Base-by-base conservation (phyloP, 805 yeast genomes). In the Starmerella bombicola region DNA sequence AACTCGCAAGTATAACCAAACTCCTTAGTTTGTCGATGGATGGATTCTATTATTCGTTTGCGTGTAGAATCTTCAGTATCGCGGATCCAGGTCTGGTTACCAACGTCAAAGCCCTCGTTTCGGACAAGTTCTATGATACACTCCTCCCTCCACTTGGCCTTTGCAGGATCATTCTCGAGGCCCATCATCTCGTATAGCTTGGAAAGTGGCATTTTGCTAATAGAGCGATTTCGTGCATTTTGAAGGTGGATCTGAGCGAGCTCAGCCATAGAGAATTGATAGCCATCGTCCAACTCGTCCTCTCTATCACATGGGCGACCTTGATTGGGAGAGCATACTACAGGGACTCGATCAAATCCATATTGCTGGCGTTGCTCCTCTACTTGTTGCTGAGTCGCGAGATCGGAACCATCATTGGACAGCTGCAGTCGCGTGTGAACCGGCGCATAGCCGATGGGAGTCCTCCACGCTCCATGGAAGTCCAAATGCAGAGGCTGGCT, bases 71-170 rank as follows among this genome's bases (percentile, higher is more conserved):
- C 69, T 1, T 71, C 66, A 0, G 91, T 80, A 53, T 80, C 94
- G 47, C 93, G 67, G 32, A 81, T 76, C 94, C 95, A 84, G 0
- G 93, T 80, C 53, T 73, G 73, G 47, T 74, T 70, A 4, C 94
- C 94, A 22, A 84, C 57, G 22, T 78, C 75, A 59, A 81, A 83
- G 4, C 79, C 76, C 39, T 82, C 67, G 16, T 70, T 74, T 29
- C 48, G 47, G 18, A 62, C 51, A n/a, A 61, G 59, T 8, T 57
- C 60, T 43, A 64, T 53, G 24, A 65, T 59, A 13, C 52, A 49
- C 43, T 57, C 59, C 42, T 64, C 68, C 5, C 67, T 59, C 18
- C 48, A 40, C 15, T 60, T 52, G 6, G 67, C 68, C 43, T 55
- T 57, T 17, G 48, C 55, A 22, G 56, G 66, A 42, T 65, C 57